Base-by-base conservation (phyloP, 345 rosid species). In the Hevea brasiliensis region DNA sequence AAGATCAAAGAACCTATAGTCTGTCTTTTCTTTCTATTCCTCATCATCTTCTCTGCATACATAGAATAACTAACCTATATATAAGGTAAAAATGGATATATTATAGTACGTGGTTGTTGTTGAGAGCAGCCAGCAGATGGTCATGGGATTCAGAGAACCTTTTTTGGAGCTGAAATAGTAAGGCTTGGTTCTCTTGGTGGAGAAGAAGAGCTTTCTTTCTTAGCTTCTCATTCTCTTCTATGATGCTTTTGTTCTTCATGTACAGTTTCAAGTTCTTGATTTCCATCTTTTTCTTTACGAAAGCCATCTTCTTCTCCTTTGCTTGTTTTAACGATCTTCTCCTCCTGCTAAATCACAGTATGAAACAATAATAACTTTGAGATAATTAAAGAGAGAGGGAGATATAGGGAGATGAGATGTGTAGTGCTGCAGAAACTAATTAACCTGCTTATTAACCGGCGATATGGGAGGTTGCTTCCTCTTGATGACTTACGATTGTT, bases 141-240 rank as follows among this genome's bases (percentile, higher is more conserved):
- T 72, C 11, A 5, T 61, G 27, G 18, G 44, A 7, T 0, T 29
- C 17, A 44, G 74, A 45, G 61, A 84, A 65, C 76, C 82, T 82
- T 48, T 70, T 77, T 45, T 86, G 92, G 50, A 92, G 86, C 78
- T 80, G 81, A 77, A 81, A 67, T 17, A 87, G 68, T 70, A 94
- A 81, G 57, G 72, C 79, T 80, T 84, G 82, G 72, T 94, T 94
- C 87, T 94, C 98, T 68, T 85, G 87, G 47, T 74, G 82, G 35
- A 92, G 98, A 72, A 90, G 83, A 64, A 82, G 68, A 53, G 91
- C 96, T 82, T 79, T 86, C 76, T 81, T 81, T 73, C 77, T 85
- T 61, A 94, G 85, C 84, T 76, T 85, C 83, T 94, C 88, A 47
- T 92, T 94, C 81, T 87, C 92, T 76, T 79, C 69, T 37, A 84